Evolutionary conservation across 2,329 filamentous ascomycete genomes (phyloP), one percentile per base, ranked within the genome.

Genomic region (Conoideocrella luteorostrata): DNA sequence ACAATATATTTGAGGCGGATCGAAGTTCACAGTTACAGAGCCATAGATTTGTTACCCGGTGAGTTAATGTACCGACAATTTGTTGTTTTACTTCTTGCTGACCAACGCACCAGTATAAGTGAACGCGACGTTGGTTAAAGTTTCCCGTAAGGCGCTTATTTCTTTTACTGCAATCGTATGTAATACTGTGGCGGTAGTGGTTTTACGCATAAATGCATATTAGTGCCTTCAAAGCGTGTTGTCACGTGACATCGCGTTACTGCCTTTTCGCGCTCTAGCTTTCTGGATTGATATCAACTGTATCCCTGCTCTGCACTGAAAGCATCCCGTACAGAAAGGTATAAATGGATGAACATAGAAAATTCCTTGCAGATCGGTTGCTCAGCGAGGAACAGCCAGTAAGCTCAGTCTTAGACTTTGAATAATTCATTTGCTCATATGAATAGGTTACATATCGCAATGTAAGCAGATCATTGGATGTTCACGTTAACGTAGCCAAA

Each of bases 401-500:
- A 65, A 58, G 78, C 62, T 23, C 5, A 18, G n/a, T 10, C 12
- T 12, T 6, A 3, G 23, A 46, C 24, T 39, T 13, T n/a, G 6
- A 18, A 36, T 15, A 24, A 21, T 23, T 22, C 6, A 28, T 32
- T 20, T 28, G 26, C 28, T 29, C 20, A 43, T 26, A 21, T 4
- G 12, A 29, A 46, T 56, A 95, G 89, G 75, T 95, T 56, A 95
- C 87, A 40, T 97, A 96, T 70, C 84, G 89, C 40, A 72, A 84
- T 39, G 68, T 98, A 49, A 93, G 89, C 64, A 79, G 91, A 56
- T 84, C 83, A 30, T 67, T 96, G 43, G 85, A 88, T 56, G 76
- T 95, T 35, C 86, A 96, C 61, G 84, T 86, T 62, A 93, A 94
- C 59, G 72, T 77, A 34, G 93, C 93, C 11, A 98, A 98, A 66